Evolutionary conservation across 345 rosid species (phyloP).

Genomic region (Eucalyptus shirleyi): DNA sequence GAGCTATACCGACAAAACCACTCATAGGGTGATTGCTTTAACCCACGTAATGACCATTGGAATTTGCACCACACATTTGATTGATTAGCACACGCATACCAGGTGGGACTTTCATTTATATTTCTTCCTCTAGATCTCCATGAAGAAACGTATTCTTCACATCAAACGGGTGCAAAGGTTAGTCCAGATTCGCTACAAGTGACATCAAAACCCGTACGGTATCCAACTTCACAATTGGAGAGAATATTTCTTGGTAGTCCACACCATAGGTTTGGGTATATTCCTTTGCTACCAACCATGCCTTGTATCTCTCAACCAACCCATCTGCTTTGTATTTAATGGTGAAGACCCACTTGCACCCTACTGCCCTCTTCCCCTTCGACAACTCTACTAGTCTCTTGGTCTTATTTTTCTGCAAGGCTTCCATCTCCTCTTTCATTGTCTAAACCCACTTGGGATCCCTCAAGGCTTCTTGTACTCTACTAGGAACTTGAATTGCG

Average conservation of each 20-base stretch:
- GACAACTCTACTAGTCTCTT: accelerated
- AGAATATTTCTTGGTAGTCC: neutral
- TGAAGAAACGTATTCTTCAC: neutral
- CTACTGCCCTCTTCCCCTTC: too few relatives aligned
- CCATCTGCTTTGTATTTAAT: too few relatives aligned
- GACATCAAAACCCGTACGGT: neutral
- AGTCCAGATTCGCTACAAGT: neutral
- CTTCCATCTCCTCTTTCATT: too few relatives aligned
- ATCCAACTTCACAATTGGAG: neutral
- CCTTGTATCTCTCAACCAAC: too few relatives aligned
- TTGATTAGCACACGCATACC: neutral
- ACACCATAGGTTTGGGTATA: neutral
- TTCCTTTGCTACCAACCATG: neutral
- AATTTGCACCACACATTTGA: neutral
- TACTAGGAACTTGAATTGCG: neutral
- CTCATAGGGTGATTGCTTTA: neutral
- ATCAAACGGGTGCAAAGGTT: neutral
- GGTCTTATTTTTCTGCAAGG: too few relatives aligned
- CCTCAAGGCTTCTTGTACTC: neutral
- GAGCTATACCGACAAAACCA: neutral
- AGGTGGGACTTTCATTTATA: neutral
- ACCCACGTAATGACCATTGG: accelerated
- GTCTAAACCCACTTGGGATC: neutral
- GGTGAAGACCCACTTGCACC: too few relatives aligned
- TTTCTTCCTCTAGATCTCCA: neutral